A percentile compares a stretch with the other conserved stretches of the same genome.
Conservation (phyloP, 1,139 yeast species). For the Trichomonascaceae sp. region DNA sequence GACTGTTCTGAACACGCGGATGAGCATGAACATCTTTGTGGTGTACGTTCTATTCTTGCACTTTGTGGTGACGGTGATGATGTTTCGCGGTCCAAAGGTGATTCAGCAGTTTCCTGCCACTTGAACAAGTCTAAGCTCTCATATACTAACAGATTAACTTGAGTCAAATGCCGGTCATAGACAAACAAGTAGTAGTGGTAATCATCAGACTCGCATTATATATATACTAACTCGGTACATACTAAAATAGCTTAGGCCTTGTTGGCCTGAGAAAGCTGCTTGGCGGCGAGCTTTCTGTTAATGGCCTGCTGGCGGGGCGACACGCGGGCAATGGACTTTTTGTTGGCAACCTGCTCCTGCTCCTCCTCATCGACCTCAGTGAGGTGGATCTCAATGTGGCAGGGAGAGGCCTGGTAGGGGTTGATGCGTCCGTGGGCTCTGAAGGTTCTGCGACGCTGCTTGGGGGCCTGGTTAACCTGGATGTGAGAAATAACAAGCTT, state of each 20-base stretch:
- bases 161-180: too few species aligned
- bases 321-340: not conserved
- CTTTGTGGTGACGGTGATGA: constrained; percentile 50
- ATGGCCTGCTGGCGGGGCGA: not conserved
- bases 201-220: not conserved
- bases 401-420: constrained; percentile 97
- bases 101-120: not conserved
- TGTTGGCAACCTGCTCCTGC: constrained; percentile 85
- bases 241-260: not conserved
- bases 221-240: too few species aligned
- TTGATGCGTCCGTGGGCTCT: constrained; percentile 99
- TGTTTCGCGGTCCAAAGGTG: constrained; percentile 8
- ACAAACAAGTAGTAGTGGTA: not conserved
- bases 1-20: constrained; percentile 57
- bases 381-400: constrained; percentile 95
- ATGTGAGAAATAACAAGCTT: constrained; percentile 93
- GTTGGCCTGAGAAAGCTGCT: not conserved
- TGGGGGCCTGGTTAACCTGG: constrained; percentile 99
- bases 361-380: constrained; percentile 93
- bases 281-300: not conserved
- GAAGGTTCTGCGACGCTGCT: constrained; percentile 99
- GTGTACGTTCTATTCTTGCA: constrained; percentile 68
- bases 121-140: not conserved
- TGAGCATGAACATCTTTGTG: constrained; percentile 61
- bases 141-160: not conserved